Evolutionary conservation across 192 early-diverging fungal genomes (phyloP).

Genomic region (Entomortierella beljakovae): DNA sequence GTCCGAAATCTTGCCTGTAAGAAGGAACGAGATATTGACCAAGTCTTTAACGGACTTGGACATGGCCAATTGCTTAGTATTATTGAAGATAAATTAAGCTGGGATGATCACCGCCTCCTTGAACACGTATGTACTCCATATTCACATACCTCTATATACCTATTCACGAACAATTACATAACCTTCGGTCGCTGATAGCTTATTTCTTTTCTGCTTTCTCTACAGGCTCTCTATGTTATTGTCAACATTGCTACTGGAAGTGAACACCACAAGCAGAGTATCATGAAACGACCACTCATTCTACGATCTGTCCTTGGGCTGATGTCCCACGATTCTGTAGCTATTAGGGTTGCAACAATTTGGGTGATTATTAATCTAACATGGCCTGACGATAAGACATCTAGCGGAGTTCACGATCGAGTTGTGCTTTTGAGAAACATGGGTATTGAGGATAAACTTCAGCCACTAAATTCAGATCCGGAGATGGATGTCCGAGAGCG

Average conservation of each 20-base stretch:
- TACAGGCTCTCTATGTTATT: slow-evolving; percentile 74
- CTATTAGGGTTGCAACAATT: slow-evolving; percentile 71
- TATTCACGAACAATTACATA: not conserved
- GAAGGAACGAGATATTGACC: slow-evolving; percentile 70
- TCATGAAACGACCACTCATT: slow-evolving; percentile 67
- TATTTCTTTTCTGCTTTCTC: not conserved
- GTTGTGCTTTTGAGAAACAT: slow-evolving; percentile 60
- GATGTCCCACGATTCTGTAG: slow-evolving; percentile 66
- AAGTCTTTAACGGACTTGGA: slow-evolving; percentile 72
- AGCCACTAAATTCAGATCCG: slow-evolving; percentile 65
- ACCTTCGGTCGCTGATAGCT: too few relatives aligned
- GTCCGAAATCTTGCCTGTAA: slow-evolving; percentile 80
- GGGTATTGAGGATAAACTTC: slow-evolving; percentile 70
- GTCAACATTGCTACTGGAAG: slow-evolving; percentile 78
- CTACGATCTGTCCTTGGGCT: slow-evolving; percentile 60
- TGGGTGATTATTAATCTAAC: slow-evolving; percentile 85
- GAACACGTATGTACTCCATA: slow-evolving; percentile 37
- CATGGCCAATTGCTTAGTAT: slow-evolving; percentile 71
- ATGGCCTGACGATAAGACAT: slow-evolving; percentile 66
- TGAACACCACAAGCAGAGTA: slow-evolving; percentile 69
- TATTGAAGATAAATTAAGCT: slow-evolving; percentile 72
- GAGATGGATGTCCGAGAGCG: slow-evolving; percentile 79
- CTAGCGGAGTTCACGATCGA: slow-evolving; percentile 56
- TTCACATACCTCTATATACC: not conserved
- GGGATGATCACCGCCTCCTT: slow-evolving; percentile 33